A percentile compares a stretch with the other conserved stretches of the same genome.
Conservation (phyloP, 495 filamentous ascomycete species). For the Penicillium herquei region DNA sequence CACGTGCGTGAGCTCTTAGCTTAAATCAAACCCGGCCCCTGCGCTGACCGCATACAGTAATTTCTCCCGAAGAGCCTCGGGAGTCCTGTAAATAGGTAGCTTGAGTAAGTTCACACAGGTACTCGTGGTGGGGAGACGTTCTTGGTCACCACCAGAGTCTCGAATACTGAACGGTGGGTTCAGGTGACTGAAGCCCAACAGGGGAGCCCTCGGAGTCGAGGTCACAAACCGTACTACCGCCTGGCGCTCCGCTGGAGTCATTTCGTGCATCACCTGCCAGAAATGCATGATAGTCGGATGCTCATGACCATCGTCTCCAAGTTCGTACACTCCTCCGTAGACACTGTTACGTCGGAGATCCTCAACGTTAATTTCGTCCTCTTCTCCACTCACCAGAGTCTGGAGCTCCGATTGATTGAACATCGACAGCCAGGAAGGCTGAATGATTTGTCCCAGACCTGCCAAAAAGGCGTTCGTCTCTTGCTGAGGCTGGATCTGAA, state of each 20-base stretch:
- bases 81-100: constrained; percentile 75
- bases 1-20: constrained; percentile 38
- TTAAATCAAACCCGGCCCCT: constrained; percentile 94
- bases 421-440: constrained; percentile 92
- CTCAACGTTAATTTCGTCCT: constrained; percentile 78
- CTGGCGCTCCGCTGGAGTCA: constrained; percentile 71
- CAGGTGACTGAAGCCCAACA: constrained; percentile 85
- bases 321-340: constrained; percentile 82
- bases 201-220: constrained; percentile 84
- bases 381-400: constrained; percentile 84
- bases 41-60: constrained; percentile 88
- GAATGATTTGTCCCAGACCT: constrained; percentile 83
- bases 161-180: constrained; percentile 87
- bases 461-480: constrained; percentile 87
- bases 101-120: constrained; percentile 97
- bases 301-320: constrained; percentile 83
- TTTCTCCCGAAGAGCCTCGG: constrained; percentile 65
- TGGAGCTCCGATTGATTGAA: constrained; percentile 96
- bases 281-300: constrained; percentile 84
- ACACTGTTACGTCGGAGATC: constrained; percentile 83
- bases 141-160: constrained; percentile 74
- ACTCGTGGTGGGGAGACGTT: constrained; percentile 88
- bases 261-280: constrained; percentile 81
- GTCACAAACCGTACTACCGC: constrained; percentile 96
- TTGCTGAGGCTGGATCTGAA: constrained; percentile 69